These are phyloP conservation scores for Ceratobasidium sp. DNA, from an alignment of 1,284 basidiomycete species.

Conservation along the genomic window DNA sequence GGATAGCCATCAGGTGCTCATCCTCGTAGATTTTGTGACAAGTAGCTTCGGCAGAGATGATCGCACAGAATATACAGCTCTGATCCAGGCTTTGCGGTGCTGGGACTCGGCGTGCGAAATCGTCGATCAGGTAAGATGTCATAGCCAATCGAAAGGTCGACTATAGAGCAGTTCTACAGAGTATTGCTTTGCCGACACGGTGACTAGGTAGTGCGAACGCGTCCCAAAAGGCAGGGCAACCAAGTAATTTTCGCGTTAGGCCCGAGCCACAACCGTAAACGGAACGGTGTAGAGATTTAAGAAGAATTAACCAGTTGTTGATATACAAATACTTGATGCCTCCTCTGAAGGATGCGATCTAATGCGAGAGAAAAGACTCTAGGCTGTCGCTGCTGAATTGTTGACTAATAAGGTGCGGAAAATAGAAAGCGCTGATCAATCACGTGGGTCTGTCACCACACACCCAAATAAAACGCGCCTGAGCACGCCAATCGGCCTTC, in stretches of 20 bases:
- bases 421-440: background rate
- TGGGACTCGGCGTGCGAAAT: conserved; percentile 19
- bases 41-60: conserved; percentile 62
- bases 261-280: too few species aligned
- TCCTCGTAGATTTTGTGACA: conserved; percentile 70
- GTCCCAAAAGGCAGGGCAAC: too few species aligned
- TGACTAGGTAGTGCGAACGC: background rate
- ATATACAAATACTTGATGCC: too few species aligned
- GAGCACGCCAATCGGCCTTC: background rate
- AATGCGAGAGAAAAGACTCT: too few species aligned
- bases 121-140: conserved; percentile 38
- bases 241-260: too few species aligned
- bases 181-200: background rate
- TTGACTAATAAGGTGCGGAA: background rate
- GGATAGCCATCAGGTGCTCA: conserved; percentile 72
- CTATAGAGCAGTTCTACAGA: background rate
- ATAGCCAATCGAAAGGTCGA: background rate
- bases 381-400: too few species aligned
- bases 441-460: background rate
- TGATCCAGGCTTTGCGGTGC: background rate
- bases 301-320: too few species aligned
- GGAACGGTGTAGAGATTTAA: too few species aligned
- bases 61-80: conserved; percentile 70
- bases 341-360: too few species aligned
- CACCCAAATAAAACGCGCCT: background rate